Evolutionary conservation across 768 basidiomycete species (phyloP).

Genomic region (Agrocybe chaxingu): DNA sequence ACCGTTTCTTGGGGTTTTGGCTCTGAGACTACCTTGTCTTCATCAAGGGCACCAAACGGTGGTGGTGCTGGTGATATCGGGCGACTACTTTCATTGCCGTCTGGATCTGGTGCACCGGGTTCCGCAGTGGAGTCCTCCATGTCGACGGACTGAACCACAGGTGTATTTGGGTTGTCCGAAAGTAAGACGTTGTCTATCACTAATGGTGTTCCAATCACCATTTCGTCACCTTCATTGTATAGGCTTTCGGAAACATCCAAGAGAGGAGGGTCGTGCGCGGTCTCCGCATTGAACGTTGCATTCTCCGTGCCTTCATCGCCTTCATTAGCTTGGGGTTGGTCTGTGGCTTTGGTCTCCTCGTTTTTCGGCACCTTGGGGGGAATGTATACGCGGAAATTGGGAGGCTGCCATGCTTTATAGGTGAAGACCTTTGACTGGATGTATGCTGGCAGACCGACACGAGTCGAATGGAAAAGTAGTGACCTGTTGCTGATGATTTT

Average conservation of each 20-base stretch:
- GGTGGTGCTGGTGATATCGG: not conserved
- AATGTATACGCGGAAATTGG: conserved; percentile 29
- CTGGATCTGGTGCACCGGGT: not conserved
- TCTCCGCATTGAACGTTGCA: not conserved
- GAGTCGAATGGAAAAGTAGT: conserved; percentile 52
- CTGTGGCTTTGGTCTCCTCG: conserved; percentile 3
- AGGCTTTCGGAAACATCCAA: too few species aligned
- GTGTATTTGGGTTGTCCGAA: not conserved
- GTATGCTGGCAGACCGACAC: conserved; percentile 63
- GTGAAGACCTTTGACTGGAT: conserved; percentile 72
- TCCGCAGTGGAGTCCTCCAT: conserved; percentile 1
- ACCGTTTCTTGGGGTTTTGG: conserved; percentile 3
- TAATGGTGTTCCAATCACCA: not conserved
- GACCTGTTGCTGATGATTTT: conserved; percentile 73
- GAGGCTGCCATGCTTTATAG: conserved; percentile 64
- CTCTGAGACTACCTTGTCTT: not conserved
- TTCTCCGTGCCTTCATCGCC: conserved; percentile 1
- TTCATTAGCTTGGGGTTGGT: not conserved
- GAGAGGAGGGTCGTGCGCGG: too few species aligned
- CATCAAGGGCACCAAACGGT: not conserved
- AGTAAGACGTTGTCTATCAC: not conserved
- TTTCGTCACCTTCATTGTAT: too few species aligned
- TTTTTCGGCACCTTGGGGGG: conserved; percentile 15
- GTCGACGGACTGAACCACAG: not conserved
- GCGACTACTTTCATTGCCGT: not conserved